Percentiles rank a stretch among this genome's conserved stretches.
These are phyloP conservation scores for Tephrocybe sp. DNA, from an alignment of 768 basidiomycete species.

Conservation along the genomic window DNA sequence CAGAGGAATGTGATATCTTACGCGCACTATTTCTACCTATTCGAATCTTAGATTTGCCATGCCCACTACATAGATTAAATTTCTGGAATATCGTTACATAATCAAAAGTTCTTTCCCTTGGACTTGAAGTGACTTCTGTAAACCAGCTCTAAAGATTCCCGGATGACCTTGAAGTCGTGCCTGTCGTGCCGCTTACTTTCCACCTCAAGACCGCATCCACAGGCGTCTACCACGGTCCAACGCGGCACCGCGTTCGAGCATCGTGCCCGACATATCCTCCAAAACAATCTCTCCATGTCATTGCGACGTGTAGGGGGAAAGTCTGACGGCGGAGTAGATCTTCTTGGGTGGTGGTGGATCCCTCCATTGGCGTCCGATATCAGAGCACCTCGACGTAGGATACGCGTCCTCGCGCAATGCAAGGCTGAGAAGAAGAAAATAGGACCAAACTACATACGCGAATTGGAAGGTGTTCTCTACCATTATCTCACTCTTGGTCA, in stretches of 20 bases:
- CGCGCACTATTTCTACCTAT: too few relatives aligned
- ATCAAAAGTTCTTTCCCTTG: neutral
- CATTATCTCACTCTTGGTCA: slow-evolving; percentile 35
- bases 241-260: slow-evolving; percentile 76
- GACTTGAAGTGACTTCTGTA: neutral
- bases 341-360: slow-evolving; percentile 93
- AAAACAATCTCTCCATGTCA: slow-evolving; percentile 72
- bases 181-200: slow-evolving; percentile 5
- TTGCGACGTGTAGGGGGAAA: slow-evolving; percentile 78
- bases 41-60: too few relatives aligned
- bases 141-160: neutral
- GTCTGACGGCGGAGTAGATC: slow-evolving; percentile 86
- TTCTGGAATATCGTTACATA: too few relatives aligned
- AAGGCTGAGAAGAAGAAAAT: slow-evolving; percentile 86
- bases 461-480: slow-evolving; percentile 85
- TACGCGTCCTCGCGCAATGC: slow-evolving; percentile 85
- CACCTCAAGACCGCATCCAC: neutral
- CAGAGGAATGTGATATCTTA: neutral
- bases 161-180: neutral
- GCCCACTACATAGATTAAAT: too few relatives aligned
- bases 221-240: slow-evolving; percentile 49
- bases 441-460: slow-evolving; percentile 78
- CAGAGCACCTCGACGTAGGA: slow-evolving; percentile 37
- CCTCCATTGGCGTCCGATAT: slow-evolving; percentile 32
- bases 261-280: slow-evolving; percentile 59